These are phyloP conservation scores for Suillus variegatus DNA, from an alignment of 768 basidiomycete species.

Conservation along the genomic window DNA sequence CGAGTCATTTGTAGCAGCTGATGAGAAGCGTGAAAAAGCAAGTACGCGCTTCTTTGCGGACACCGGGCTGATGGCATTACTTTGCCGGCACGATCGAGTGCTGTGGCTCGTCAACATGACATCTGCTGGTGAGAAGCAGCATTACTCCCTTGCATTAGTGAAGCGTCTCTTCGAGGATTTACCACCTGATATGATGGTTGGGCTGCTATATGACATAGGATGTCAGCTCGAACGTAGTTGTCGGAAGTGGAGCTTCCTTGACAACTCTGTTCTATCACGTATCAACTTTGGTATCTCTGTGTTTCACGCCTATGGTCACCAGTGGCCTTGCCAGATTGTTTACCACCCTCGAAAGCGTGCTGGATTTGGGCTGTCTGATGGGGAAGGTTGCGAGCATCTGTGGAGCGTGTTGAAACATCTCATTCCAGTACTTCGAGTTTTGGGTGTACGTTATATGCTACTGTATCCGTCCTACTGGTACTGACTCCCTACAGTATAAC, in stretches of 20 bases:
- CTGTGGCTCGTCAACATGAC: constrained; percentile 21
- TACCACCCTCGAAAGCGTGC: too few relatives aligned
- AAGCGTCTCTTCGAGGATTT: constrained; percentile 18
- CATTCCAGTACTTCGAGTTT: constrained; percentile 18
- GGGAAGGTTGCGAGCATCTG: too few relatives aligned
- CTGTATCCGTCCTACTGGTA: constrained; percentile 1
- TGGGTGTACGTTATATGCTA: constrained; percentile 16
- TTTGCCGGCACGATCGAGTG: constrained; percentile 20
- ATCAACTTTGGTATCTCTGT: too few relatives aligned
- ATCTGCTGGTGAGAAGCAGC: constrained; percentile 18
- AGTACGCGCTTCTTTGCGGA: constrained; percentile 17
- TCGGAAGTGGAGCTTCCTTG: constrained; percentile 7
- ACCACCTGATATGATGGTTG: constrained; percentile 14
- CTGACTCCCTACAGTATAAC: constrained; percentile 25
- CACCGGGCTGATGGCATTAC: constrained; percentile 19
- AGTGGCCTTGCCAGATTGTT: too few relatives aligned
- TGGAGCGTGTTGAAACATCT: constrained; percentile 19
- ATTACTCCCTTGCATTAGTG: constrained; percentile 20
- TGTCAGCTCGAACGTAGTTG: constrained; percentile 25
- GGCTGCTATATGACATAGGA: constrained; percentile 27
- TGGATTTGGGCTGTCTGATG: too few relatives aligned
- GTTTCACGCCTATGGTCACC: too few relatives aligned
- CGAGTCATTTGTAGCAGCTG: constrained; percentile 27
- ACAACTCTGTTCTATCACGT: constrained; percentile 3
- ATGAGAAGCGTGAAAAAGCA: constrained; percentile 21